Percentiles rank a stretch among this genome's conserved stretches.
phyloP scores from a whole-genome alignment of 2,329 filamentous ascomycete genomes.

The Byssochlamys sp. region DNA sequence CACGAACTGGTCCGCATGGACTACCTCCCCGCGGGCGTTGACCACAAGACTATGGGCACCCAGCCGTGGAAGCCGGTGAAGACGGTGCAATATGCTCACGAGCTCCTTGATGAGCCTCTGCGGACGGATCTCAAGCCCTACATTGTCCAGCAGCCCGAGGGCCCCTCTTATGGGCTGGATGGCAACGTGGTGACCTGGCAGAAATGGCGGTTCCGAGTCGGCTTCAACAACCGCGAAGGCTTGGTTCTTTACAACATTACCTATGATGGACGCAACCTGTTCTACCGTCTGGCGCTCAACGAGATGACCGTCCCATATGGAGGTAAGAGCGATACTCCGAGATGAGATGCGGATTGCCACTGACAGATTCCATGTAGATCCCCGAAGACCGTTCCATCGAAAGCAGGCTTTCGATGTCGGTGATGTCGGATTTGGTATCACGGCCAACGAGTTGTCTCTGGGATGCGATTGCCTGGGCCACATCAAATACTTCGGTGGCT shows the following conservation, averaged over 20 bases:
- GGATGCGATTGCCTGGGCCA: slow-evolving; percentile 63
- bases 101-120: slow-evolving; percentile 58
- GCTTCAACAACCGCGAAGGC: slow-evolving; percentile 56
- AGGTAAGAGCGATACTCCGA: slow-evolving; percentile 16
- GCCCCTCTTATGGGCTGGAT: slow-evolving; percentile 52
- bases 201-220: slow-evolving; percentile 54
- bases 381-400: slow-evolving; percentile 57
- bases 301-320: slow-evolving; percentile 53
- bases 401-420: slow-evolving; percentile 63
- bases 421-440: slow-evolving; percentile 56
- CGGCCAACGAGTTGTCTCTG: slow-evolving; percentile 59
- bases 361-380: slow-evolving; percentile 46
- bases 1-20: slow-evolving; percentile 62
- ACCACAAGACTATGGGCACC: slow-evolving; percentile 48
- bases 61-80: slow-evolving; percentile 48
- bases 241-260: slow-evolving; percentile 58
- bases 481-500: slow-evolving; percentile 57
- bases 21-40: slow-evolving; percentile 56
- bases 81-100: slow-evolving; percentile 48
- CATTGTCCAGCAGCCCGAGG: slow-evolving; percentile 56
- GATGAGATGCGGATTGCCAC: slow-evolving; percentile 1
- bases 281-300: slow-evolving; percentile 57
- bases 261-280: slow-evolving; percentile 54
- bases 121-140: slow-evolving; percentile 56
- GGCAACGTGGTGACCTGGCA: slow-evolving; percentile 55